Percentiles rank a stretch among this genome's conserved stretches.
Conservation (phyloP, 768 basidiomycete genomes). For the Lactifluus subvellereus region DNA sequence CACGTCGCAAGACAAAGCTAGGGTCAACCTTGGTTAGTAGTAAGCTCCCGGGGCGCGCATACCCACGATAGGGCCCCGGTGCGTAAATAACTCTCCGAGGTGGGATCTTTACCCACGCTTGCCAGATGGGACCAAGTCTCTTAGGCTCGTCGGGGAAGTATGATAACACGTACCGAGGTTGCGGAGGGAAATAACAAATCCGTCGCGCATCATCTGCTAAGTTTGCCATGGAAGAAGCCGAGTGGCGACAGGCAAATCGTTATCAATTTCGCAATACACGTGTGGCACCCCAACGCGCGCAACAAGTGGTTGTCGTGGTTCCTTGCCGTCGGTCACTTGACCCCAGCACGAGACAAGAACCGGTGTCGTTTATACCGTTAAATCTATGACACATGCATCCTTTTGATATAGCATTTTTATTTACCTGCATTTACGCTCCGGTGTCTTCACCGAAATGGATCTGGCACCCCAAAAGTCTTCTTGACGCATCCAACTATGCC, state of each 20-base stretch:
- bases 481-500: background rate
- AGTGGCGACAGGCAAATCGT: background rate
- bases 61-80: background rate
- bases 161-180: background rate
- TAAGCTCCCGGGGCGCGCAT: background rate
- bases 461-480: conserved; percentile 18
- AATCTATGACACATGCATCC: background rate
- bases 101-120: background rate
- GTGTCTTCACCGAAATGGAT: conserved; percentile 2
- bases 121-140: background rate
- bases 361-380: conserved; percentile 1
- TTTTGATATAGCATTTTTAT: conserved; percentile 7
- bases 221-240: conserved; percentile 2
- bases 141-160: background rate
- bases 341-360: background rate
- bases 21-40: conserved; percentile 2
- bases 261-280: background rate
- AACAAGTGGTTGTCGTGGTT: background rate
- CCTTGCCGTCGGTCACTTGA: conserved; percentile 14
- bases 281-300: background rate
- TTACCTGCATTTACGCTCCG: background rate
- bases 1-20: background rate
- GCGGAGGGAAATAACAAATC: conserved; percentile 7
- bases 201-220: conserved; percentile 2
- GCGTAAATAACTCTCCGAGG: background rate